A percentile compares a stretch with the other conserved stretches of the same genome.
Evolutionary conservation across 352 stramenopile genomes (phyloP).

Genomic region (Globisporangium solare): DNA sequence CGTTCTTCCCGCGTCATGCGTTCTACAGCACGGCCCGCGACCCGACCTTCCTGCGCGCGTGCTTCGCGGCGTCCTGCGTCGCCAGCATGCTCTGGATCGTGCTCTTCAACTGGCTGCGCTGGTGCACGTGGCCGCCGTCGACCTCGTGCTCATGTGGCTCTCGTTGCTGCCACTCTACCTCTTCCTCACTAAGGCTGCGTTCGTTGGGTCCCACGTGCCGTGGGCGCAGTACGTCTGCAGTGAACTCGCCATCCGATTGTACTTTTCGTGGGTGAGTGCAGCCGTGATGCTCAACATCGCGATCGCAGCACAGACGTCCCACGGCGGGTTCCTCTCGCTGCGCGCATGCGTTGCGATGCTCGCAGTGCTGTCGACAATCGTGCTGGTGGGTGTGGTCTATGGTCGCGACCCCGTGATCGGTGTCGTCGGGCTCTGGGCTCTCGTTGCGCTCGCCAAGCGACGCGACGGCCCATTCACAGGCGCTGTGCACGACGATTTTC

Average conservation of each 20-base stretch:
- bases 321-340: slow-evolving; percentile 33
- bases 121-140: slow-evolving; percentile 32
- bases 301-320: slow-evolving; percentile 34
- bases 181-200: slow-evolving; percentile 38
- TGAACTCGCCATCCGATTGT: slow-evolving; percentile 53
- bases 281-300: slow-evolving; percentile 47
- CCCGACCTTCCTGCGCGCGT: slow-evolving; percentile 10
- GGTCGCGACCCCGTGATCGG: slow-evolving; percentile 51
- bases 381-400: slow-evolving; percentile 33
- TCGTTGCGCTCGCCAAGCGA: slow-evolving; percentile 45
- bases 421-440: slow-evolving; percentile 42
- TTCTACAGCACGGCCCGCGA: slow-evolving; percentile 12
- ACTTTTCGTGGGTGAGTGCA: slow-evolving; percentile 63
- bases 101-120: slow-evolving; percentile 22
- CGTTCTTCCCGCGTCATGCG: slow-evolving; percentile 13
- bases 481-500: slow-evolving; percentile 18
- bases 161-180: slow-evolving; percentile 56
- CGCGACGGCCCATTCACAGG: slow-evolving; percentile 20
- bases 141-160: slow-evolving; percentile 55
- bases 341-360: slow-evolving; percentile 40
- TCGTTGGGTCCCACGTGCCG: slow-evolving; percentile 22
- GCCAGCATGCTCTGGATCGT: slow-evolving; percentile 16
- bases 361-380: slow-evolving; percentile 30
- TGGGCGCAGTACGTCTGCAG: slow-evolving; percentile 55
- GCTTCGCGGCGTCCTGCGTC: slow-evolving; percentile 16